Evolutionary conservation across 345 rosid species (phyloP).

Genomic region (Boechera retrofracta): DNA sequence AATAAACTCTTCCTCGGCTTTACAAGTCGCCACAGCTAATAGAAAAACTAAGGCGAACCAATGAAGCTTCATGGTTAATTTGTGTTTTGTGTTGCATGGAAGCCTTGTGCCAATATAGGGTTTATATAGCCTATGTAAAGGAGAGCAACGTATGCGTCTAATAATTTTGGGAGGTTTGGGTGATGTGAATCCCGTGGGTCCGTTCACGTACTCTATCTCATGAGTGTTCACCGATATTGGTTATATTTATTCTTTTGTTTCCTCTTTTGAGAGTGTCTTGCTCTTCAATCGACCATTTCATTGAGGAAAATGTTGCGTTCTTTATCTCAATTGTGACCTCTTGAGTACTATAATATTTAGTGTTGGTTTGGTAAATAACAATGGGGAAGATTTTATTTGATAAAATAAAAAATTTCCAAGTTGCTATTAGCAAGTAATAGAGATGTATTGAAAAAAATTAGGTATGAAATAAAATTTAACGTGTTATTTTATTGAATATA

Average conservation of each 20-base stretch:
- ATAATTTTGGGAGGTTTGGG: slow-evolving; percentile 22
- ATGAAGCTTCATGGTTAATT: slow-evolving; percentile 30
- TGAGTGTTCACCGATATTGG: not conserved
- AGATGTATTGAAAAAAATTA: too few relatives aligned
- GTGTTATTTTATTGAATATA: too few relatives aligned
- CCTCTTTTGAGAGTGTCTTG: not conserved
- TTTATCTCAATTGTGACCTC: not conserved
- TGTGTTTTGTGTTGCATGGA: slow-evolving; percentile 22
- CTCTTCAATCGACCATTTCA: not conserved
- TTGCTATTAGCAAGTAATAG: too few relatives aligned
- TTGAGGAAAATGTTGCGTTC: not conserved
- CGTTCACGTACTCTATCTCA: not conserved
- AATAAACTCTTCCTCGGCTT: slow-evolving; percentile 4
- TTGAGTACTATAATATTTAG: too few relatives aligned
- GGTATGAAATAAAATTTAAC: too few relatives aligned
- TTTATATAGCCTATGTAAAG: slow-evolving; percentile 36
- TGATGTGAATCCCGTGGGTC: slow-evolving; percentile 30
- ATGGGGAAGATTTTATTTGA: too few relatives aligned
- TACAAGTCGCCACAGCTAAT: slow-evolving; percentile 20
- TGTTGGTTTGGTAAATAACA: too few relatives aligned
- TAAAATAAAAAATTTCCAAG: too few relatives aligned
- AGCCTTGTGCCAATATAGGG: slow-evolving; percentile 22
- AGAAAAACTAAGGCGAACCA: slow-evolving; percentile 7
- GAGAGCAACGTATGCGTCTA: not conserved
- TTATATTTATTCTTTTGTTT: not conserved